phyloP scores from a whole-genome alignment of 2,329 filamentous ascomycete genomes.

The Apiospora kogelbergensis region DNA sequence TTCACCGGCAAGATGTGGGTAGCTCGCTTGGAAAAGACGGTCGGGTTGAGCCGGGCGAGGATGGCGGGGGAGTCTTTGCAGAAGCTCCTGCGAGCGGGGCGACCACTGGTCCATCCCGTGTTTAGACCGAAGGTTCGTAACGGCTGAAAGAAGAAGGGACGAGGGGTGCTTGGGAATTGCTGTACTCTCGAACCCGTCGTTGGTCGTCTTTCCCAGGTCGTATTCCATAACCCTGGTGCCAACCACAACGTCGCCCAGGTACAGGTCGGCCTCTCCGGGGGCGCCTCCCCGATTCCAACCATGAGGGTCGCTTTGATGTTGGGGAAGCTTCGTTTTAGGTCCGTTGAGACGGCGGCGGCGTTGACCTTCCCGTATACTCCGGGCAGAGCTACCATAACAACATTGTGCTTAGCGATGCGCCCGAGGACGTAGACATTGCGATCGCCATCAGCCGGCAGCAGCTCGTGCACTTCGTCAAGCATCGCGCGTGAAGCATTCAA shows the following conservation, averaged over 20 bases:
- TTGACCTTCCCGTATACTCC: conserved; percentile 24
- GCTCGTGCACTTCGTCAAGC: neutral
- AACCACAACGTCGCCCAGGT: neutral
- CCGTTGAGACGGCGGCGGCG: conserved; percentile 24
- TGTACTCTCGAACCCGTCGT: neutral
- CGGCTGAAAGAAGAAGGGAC: neutral
- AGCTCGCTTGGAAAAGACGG: neutral
- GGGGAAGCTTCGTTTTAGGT: conserved; percentile 25
- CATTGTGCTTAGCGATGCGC: conserved; percentile 17
- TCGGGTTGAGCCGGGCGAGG: neutral
- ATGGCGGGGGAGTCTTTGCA: neutral
- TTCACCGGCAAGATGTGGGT: neutral
- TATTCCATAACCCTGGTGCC: neutral
- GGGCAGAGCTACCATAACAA: conserved; percentile 22
- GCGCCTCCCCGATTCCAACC: conserved; percentile 17
- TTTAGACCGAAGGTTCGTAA: neutral
- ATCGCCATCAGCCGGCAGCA: conserved; percentile 15
- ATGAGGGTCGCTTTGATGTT: conserved; percentile 25
- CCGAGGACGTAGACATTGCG: conserved; percentile 24
- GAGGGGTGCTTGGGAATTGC: neutral
- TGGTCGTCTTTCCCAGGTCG: neutral
- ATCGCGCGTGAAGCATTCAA: neutral
- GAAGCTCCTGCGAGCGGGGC: neutral
- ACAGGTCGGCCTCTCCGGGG: conserved; percentile 23
- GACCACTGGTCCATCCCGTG: neutral